phyloP scores from a whole-genome alignment of 2,329 filamentous ascomycete species.

The Pseudogymnoascus sp. region DNA sequence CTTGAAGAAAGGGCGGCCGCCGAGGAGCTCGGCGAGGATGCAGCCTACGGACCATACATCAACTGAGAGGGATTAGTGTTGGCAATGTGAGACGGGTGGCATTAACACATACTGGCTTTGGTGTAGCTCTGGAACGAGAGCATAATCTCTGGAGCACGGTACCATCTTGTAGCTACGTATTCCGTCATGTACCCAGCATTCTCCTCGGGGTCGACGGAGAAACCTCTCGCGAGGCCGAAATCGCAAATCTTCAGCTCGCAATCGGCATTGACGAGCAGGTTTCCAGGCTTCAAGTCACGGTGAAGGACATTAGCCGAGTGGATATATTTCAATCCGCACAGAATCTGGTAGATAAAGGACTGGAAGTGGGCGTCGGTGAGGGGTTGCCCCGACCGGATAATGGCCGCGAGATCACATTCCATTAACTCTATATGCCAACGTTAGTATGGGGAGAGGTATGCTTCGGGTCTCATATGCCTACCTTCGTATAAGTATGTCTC shows the following conservation, averaged over 20 bases:
- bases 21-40: constrained; percentile 91
- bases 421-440: constrained; percentile 65
- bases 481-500: constrained; percentile 98
- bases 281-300: constrained; percentile 93
- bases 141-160: constrained; percentile 98
- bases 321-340: constrained; percentile 97
- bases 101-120: constrained; percentile 80
- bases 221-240: constrained; percentile 91
- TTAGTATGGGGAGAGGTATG: constrained; percentile 15
- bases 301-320: constrained; percentile 97
- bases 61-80: constrained; percentile 53
- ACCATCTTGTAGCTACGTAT: constrained; percentile 98
- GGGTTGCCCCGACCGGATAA: constrained; percentile 93
- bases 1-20: constrained; percentile 97
- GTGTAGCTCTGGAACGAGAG: constrained; percentile 99
- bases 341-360: constrained; percentile 99
- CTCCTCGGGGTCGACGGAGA: constrained; percentile 94
- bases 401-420: constrained; percentile 97
- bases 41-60: constrained; percentile 99
- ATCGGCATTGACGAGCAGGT: constrained; percentile 94
- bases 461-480: constrained; percentile 30
- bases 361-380: constrained; percentile 98
- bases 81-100: constrained; percentile 10
- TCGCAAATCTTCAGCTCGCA: constrained; percentile 99
- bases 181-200: constrained; percentile 99